A percentile compares a stretch with the other conserved stretches of the same genome.
phyloP scores from a whole-genome alignment of 495 filamentous ascomycete species.

The Neurospora tetraspora region DNA sequence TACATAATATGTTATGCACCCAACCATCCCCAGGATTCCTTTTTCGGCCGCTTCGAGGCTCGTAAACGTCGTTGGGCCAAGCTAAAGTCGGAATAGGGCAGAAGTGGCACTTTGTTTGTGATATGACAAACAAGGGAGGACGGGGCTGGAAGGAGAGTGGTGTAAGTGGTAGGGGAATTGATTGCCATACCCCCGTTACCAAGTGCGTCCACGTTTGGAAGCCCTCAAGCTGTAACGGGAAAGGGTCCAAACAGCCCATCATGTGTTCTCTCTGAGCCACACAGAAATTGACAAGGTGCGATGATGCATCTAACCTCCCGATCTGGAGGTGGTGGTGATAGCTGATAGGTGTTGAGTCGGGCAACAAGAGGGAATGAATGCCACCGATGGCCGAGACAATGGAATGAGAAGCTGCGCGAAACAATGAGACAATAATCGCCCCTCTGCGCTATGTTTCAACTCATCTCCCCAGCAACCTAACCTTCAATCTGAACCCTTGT shows the following conservation, averaged over 20 bases:
- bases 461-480: neutral
- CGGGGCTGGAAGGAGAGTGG: neutral
- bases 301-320: neutral
- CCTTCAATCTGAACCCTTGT: neutral
- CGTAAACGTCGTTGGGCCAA: neutral
- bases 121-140: neutral
- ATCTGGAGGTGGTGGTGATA: neutral
- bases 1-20: neutral
- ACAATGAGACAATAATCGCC: neutral
- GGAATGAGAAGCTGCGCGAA: neutral
- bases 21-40: neutral
- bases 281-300: neutral
- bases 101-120: neutral
- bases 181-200: neutral
- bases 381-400: neutral
- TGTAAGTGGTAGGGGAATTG: neutral
- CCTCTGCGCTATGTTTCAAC: neutral
- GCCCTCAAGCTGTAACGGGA: neutral
- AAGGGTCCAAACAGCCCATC: neutral
- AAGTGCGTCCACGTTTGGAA: neutral
- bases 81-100: neutral
- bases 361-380: neutral
- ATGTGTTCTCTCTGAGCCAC: neutral
- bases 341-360: neutral
- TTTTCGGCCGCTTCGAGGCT: neutral